Evolutionary conservation across 1,284 basidiomycete genomes (phyloP), one percentile per base, ranked within the genome.

Genomic region (Wallemia hederae): DNA sequence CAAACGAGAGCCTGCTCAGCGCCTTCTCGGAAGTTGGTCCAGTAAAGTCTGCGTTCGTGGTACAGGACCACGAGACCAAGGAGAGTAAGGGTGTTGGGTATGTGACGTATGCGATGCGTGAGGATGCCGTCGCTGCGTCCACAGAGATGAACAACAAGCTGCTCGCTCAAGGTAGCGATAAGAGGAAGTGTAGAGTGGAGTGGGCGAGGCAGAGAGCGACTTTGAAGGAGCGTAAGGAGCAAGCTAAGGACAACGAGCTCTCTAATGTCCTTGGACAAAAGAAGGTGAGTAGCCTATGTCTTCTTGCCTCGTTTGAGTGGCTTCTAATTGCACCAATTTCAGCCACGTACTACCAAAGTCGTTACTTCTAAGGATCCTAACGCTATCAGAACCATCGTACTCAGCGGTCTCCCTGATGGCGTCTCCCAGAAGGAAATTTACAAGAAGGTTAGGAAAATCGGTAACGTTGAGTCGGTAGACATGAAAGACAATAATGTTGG

Each of bases 51-150:
- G 92, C 90, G 0, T 98, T 99, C 68, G 81, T 99, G 1, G 92
- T 97, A 14, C 80, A 81, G 2, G 82, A 87, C 63, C 78, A 77
- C 58, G 81, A 79, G 55, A 80, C 82, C 0, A 83, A 85, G 34
- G 77, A 81, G 27, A 91, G 88, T 2, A 96, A 96, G 70, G 94
- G 92, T 65, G 89, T 97, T n/a, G 92, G 92, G 63, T 98, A 97
- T 70, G 88, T 97, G 63, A 83, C 88, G 0, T 98, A 91, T 71
- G 81, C 90, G 1, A 76, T 89, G 63, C 78, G 77, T 61, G 85
- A 94, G 66, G 94, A 98, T 72, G 94, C 91, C 1, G 77, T 84
- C 67, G 71, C 75, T 59, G 83, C 85, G 1, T 77, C 83, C 62
- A 76, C 80, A 49, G 71, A 72, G 63, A 65, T 72, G 63, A 77